Evolutionary conservation across 768 basidiomycete genomes (phyloP), one percentile per base, ranked within the genome.

Genomic region (Tylopilus subfusipes): DNA sequence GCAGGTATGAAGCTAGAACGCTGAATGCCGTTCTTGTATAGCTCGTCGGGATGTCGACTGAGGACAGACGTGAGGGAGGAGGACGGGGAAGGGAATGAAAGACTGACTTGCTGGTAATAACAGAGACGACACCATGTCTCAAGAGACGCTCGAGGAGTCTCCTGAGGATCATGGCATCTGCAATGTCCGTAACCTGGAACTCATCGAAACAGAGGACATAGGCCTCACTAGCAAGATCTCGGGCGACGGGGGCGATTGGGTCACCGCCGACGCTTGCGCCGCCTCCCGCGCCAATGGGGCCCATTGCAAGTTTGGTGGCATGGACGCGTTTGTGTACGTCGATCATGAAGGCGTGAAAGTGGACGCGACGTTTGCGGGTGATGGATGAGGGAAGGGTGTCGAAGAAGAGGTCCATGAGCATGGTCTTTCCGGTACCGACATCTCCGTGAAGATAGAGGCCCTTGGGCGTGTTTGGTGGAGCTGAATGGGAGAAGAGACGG

Each of bases 341-440:
- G 57, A 98, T 85, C 97, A 99, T 98, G 78, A 99, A 98, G 2
- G 93, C 92, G 67, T 98, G 95, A 69, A 99, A 99, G 71, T 99
- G 97, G 16, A 98, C 93, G 29, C 97, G 81, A 50, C 90, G 86
- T 72, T 91, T 92, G 55, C 82, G 81, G 42, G 72, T 81, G 50
- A 90, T 74, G 42, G 78, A 74, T 0, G 78, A 63, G 1, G 90
- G 88, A 2, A 97, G 83, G 2, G 93, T 84, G 58, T 85, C 82
- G 75, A 89, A 94, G 72, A 97, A 97, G 22, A 99, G 78, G 71
- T 99, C 97, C 97, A 99, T 99, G 58, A 99, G 85, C 95, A 98
- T 98, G 0, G 89, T 90, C 77, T 98, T 98, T 14, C 97, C 96
- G 10, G 96, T 97, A 2, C 96, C 96, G 55, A 99, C 97, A 61